Evolutionary conservation across 2,329 filamentous ascomycete genomes (phyloP).

Genomic region (Colletotrichum sp.): DNA sequence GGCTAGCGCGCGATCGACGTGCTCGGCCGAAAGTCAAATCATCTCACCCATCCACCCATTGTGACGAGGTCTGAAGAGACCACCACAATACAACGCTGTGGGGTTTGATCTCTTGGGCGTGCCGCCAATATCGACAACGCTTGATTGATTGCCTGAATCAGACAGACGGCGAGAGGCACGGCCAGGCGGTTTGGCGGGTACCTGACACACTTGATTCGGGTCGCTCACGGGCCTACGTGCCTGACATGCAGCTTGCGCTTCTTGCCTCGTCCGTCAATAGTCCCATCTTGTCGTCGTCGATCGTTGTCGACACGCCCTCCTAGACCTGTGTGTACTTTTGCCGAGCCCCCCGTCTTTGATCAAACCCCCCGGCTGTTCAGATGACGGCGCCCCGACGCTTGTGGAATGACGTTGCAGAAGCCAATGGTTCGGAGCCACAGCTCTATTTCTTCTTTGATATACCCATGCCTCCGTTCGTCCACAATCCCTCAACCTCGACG

Average conservation of each 20-base stretch:
- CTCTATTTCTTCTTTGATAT: slow-evolving; percentile 4
- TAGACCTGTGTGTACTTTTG: neutral
- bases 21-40: neutral
- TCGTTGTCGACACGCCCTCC: neutral
- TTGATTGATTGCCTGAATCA: neutral
- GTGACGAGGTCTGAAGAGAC: neutral
- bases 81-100: neutral
- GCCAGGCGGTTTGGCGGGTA: neutral
- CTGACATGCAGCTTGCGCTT: neutral
- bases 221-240: neutral
- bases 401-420: slow-evolving; percentile 5
- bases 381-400: neutral
- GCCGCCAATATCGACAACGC: neutral
- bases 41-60: neutral
- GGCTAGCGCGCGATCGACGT: neutral
- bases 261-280: neutral
- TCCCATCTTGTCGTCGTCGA: neutral
- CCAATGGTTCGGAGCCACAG: neutral
- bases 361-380: neutral
- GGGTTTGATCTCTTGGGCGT: neutral
- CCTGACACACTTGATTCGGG: neutral
- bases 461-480: neutral
- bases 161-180: neutral
- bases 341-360: neutral
- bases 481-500: neutral